Base-by-base conservation (phyloP, 805 yeast genomes). In the Millerozyma acaciae region DNA sequence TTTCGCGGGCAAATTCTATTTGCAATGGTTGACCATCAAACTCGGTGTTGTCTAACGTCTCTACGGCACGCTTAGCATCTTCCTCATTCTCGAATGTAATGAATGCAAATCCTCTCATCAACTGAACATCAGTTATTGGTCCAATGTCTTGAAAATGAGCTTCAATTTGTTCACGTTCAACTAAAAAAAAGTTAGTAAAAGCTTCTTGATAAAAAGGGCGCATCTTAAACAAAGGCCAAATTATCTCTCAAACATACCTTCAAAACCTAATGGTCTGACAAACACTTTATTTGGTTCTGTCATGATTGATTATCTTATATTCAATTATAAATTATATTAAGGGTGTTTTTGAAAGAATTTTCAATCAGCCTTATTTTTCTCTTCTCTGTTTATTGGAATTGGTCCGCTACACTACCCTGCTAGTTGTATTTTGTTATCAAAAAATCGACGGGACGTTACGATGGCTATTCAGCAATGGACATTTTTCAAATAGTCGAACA, bases 81-180 rank as follows among this genome's bases (percentile, higher is more conserved):
- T 72, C 80, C 27, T 76, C 70, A 43, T 72, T 75, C 55, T 78
- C 87, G 51, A 78, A 93, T 57, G 89, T 95, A 39, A 90, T 84
- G 57, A 86, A 89, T 16, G 94, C 97, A 53, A 79, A 84, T 26
- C 96, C 96, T 50, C 83, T 80, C 72, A 80, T 70, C 46, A 83
- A 61, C 55, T 78, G 78, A 33, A 81, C 76, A 51, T 80, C 87
- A 41, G 70, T 67, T 48, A 84, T 63, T 30, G 82, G 74, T 47
- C 90, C 94, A 40, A 70, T 71, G 36, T 76, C 72, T 14, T 77
- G 57, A 53, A 84, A 83, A 53, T 78, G 78, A 38, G 76, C 85
- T 61, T 80, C 80, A 35, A 84, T 62, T 50, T 80, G 84, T 40
- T 79, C 76, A 23, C 51, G 51, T 36, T 60, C 48, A 34, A 57